These are phyloP conservation scores for Kwoniella botswanensis DNA, from an alignment of 768 basidiomycete species.

Conservation along the genomic window DNA sequence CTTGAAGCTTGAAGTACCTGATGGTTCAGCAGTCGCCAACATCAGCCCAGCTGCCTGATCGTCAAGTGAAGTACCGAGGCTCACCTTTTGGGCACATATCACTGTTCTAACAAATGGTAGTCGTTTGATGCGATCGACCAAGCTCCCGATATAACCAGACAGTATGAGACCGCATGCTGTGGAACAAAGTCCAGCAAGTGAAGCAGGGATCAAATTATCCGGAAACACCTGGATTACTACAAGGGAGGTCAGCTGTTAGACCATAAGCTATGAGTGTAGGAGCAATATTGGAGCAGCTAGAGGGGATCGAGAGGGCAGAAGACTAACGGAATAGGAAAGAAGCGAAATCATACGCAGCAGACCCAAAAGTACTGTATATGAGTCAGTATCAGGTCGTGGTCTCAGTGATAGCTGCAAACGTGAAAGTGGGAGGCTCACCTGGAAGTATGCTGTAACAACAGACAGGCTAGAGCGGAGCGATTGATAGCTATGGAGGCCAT, in stretches of 20 bases:
- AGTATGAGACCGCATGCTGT: slow-evolving; percentile 43
- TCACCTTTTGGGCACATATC: slow-evolving; percentile 52
- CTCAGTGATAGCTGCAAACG: not conserved
- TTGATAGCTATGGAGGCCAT: slow-evolving; percentile 5
- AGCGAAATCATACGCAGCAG: slow-evolving; percentile 25
- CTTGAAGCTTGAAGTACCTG: slow-evolving; percentile 27
- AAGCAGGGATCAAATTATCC: slow-evolving; percentile 53
- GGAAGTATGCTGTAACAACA: slow-evolving; percentile 38
- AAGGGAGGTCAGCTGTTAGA: slow-evolving; percentile 1
- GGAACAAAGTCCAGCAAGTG: slow-evolving; percentile 48
- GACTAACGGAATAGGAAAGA: slow-evolving; percentile 26
- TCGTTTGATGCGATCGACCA: slow-evolving; percentile 44
- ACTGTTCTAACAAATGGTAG: slow-evolving; percentile 40
- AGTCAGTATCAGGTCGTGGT: not conserved
- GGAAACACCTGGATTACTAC: slow-evolving; percentile 55
- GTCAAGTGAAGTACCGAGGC: not conserved
- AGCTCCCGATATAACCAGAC: slow-evolving; percentile 50
- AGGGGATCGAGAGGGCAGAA: not conserved
- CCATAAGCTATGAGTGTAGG: too few relatives aligned
- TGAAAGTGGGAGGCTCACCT: slow-evolving; percentile 16
- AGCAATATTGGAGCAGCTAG: not conserved
- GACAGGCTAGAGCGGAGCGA: slow-evolving; percentile 26
- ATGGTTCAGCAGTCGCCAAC: too few relatives aligned
- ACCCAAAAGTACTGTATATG: slow-evolving; percentile 13
- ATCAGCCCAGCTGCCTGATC: not conserved